Conservation (phyloP, 768 basidiomycete genomes). For the Cystofilobasidium ferigula region DNA sequence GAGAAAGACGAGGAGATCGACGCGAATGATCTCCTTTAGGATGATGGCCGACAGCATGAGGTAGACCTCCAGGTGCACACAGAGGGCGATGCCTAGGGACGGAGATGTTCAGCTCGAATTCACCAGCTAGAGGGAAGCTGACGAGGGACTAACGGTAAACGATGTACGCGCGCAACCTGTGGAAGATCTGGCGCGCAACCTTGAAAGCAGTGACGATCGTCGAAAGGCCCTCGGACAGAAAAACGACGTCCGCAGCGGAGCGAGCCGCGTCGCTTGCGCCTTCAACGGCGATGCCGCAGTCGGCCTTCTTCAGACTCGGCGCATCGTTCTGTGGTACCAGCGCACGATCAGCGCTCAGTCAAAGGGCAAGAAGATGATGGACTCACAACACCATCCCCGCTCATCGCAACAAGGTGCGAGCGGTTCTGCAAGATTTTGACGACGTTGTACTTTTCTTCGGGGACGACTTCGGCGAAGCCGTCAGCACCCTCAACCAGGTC, state of each 20-base stretch:
- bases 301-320: constrained; percentile 29
- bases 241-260: constrained; percentile 44
- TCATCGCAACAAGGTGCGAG: constrained; percentile 44
- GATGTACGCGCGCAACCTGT: constrained; percentile 44
- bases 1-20: constrained; percentile 44
- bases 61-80: constrained; percentile 46
- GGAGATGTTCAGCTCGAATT: too few species aligned
- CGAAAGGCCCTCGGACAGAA: constrained; percentile 44
- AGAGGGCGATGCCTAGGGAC: constrained; percentile 41
- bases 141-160: constrained; percentile 33
- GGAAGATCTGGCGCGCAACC: constrained; percentile 47
- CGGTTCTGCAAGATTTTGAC: constrained; percentile 42
- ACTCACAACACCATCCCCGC: constrained; percentile 38
- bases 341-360: constrained; percentile 35
- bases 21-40: constrained; percentile 45
- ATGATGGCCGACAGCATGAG: constrained; percentile 44
- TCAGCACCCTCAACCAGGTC: constrained; percentile 47
- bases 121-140: too few species aligned
- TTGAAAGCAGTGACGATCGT: constrained; percentile 45
- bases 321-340: constrained; percentile 18
- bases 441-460: constrained; percentile 43
- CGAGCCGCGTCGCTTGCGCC: constrained; percentile 44
- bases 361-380: constrained; percentile 12
- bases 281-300: constrained; percentile 43
- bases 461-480: constrained; percentile 47